Conservation (phyloP, 2,329 filamentous ascomycete species). For the Fusarium sarcochroum region DNA sequence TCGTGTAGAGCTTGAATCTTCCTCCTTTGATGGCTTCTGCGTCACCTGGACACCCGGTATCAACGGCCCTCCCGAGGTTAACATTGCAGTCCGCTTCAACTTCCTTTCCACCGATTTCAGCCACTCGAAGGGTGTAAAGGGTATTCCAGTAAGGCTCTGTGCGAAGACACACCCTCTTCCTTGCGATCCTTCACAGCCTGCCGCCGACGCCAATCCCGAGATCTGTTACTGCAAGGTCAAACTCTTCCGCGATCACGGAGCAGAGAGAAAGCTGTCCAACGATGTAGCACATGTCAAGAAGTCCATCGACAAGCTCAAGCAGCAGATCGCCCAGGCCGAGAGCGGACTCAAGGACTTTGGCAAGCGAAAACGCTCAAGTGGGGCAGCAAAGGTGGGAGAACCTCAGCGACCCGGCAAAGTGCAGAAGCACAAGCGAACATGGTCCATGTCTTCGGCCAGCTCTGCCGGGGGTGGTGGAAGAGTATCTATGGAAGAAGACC, state of each 20-base stretch:
- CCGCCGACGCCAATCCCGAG: constrained; percentile 69
- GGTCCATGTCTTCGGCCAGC: constrained; percentile 90
- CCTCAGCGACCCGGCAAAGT: constrained; percentile 81
- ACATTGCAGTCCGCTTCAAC: constrained; percentile 94
- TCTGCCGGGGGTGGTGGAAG: constrained; percentile 66
- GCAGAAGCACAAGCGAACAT: constrained; percentile 91
- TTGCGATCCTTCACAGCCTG: constrained; percentile 63
- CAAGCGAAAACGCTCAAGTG: constrained; percentile 72
- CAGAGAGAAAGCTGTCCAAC: constrained; percentile 94
- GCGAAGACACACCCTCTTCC: constrained; percentile 84
- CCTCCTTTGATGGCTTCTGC: constrained; percentile 94
- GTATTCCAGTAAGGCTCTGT: constrained; percentile 93
- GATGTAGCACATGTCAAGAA: constrained; percentile 96
- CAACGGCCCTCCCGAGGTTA: constrained; percentile 80
- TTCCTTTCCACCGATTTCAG: constrained; percentile 99
- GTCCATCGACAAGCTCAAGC: constrained; percentile 94
- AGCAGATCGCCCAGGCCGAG: constrained; percentile 87
- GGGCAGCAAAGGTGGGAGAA: constrained; percentile 62
- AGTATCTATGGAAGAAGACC: constrained; percentile 77
- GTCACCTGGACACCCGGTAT: constrained; percentile 86
- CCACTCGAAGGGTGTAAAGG: constrained; percentile 98
- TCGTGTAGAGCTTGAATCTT: constrained; percentile 77
- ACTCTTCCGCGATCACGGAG: constrained; percentile 94
- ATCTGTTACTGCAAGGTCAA: constrained; percentile 98
- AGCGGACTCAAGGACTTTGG: constrained; percentile 76